A percentile compares a stretch with the other conserved stretches of the same genome.
Evolutionary conservation across 345 rosid genomes (phyloP).

Genomic region (Salix arbutifolia): DNA sequence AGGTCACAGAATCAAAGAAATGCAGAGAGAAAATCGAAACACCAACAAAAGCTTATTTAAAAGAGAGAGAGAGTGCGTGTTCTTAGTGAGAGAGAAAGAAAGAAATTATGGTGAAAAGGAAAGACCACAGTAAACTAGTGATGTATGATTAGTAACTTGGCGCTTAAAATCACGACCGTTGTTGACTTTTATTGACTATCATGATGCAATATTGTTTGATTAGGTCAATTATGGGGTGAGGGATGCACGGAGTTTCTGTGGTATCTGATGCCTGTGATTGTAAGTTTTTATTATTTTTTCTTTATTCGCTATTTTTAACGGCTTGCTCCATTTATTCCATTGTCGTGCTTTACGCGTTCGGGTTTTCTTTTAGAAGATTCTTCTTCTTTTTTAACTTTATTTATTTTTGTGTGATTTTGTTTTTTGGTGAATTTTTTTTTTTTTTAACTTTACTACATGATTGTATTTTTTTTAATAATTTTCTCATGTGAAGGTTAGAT

Average conservation of each 20-base stretch:
- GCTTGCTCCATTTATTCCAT: slow-evolving; percentile 10
- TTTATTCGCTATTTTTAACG: background rate
- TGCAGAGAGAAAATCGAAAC: slow-evolving; percentile 23
- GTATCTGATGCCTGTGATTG: slow-evolving; percentile 5
- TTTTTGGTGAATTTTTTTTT: too few relatives aligned
- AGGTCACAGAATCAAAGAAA: slow-evolving; percentile 23
- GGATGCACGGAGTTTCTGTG: background rate
- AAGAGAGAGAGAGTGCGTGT: background rate
- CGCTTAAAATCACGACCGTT: slow-evolving; percentile 3
- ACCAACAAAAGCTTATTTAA: background rate
- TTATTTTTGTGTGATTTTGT: background rate
- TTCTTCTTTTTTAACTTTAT: background rate
- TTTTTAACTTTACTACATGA: too few relatives aligned
- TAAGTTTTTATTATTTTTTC: too few relatives aligned
- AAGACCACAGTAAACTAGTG: background rate
- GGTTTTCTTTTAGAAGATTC: background rate
- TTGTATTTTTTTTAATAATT: too few relatives aligned
- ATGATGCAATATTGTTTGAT: background rate
- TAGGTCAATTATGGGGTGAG: background rate
- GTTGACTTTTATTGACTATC: background rate
- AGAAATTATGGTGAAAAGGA: slow-evolving; percentile 7
- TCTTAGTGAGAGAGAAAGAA: background rate
- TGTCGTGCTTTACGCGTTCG: slow-evolving; percentile 14
- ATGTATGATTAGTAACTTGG: background rate
- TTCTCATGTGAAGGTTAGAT: too few relatives aligned